phyloP scores from a whole-genome alignment of 208 protist genomes.

The Leishmania martiniquensis region DNA sequence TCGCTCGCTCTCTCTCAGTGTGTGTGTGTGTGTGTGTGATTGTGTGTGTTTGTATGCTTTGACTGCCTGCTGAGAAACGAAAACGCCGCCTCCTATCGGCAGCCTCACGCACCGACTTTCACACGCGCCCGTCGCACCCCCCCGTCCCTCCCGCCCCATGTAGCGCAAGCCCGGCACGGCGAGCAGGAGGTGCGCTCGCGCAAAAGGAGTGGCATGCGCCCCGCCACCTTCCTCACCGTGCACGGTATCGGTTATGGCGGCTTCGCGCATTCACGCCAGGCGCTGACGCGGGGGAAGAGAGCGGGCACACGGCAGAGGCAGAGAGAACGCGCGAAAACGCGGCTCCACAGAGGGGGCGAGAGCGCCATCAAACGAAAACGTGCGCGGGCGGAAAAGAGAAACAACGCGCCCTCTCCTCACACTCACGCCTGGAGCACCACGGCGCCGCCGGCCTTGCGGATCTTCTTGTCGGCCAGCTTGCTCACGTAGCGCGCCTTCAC shows the following conservation, averaged over 20 bases:
- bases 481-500: conserved; percentile 99
- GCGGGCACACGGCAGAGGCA: not conserved
- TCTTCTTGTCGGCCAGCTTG: conserved; percentile 99
- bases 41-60: not conserved
- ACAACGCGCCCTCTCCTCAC: conserved; percentile 7
- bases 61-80: not conserved
- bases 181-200: not conserved
- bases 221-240: not conserved
- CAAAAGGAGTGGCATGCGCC: not conserved
- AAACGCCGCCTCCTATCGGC: not conserved
- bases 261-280: not conserved
- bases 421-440: conserved; percentile 97
- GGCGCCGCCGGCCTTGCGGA: conserved; percentile 98
- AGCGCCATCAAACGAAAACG: not conserved
- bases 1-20: no score
- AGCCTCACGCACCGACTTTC: not conserved
- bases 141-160: not conserved
- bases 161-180: not conserved
- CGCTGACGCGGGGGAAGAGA: not conserved
- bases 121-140: not conserved
- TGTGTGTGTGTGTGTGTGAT: not conserved
- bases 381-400: conserved; percentile 33
- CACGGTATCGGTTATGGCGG: not conserved
- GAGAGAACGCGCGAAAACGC: not conserved
- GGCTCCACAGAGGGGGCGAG: not conserved